Evolutionary conservation across 257 asterid species (phyloP), one percentile per base, ranked within the genome.

Genomic region (Solanum bulbocastanum): DNA sequence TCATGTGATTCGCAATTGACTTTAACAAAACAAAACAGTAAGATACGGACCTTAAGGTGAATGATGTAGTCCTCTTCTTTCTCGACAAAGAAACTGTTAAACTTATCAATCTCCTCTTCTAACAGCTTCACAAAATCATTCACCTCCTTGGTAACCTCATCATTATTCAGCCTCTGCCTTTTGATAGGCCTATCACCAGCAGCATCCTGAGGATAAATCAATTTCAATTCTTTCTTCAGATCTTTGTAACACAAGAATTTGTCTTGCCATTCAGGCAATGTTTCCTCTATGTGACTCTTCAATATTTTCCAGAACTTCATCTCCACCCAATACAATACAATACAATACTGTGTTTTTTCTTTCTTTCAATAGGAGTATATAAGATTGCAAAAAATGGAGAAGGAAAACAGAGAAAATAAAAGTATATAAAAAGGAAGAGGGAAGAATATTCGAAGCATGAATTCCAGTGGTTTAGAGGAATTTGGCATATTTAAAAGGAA

Each of bases 81-180:
- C 79, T 91, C 88, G 3, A 75, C 81, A 86, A 91, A 91, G 65
- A 91, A 91, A 13, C 37, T 62, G 82, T 91, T 91, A 52, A 91
- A 88, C 88, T 91, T 91, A 3, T 87, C 89, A 52, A 91, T 89
- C 86, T 91, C 93, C 84, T 90, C n/a, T 30, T 90, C 92, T 88
- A 91, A 87, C 25, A 89, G 88, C 91, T 87, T 72, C 36, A 88
- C 92, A 79, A 91, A 91, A 89, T 89, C 90, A 16, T 76, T 76
- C 39, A 87, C 90, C 75, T 88, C 93, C 87, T 88, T 76, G 3
- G 66, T 65, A 75, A 86, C 88, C 35, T 52, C 58, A 27, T 72
- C 87, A 81, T 58, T 87, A 60, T 46, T 68, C 86, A 88, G 9
- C 40, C 68, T 91, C 73, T 35, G 65, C 83, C 88, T 32, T 66